phyloP scores from a whole-genome alignment of 768 basidiomycete genomes.

The Leccinum subtestaceum region DNA sequence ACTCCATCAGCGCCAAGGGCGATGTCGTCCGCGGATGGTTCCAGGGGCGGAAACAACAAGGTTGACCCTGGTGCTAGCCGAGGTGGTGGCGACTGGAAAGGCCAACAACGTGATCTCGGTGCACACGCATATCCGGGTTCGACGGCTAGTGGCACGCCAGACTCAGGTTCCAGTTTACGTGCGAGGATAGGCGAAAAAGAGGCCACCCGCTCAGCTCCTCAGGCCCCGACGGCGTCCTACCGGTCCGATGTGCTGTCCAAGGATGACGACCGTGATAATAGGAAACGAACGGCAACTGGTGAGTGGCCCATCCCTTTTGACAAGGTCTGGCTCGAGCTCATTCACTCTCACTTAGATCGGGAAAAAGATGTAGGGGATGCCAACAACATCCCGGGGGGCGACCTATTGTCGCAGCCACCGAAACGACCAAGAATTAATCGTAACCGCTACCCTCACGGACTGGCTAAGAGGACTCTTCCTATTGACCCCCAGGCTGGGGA shows the following conservation, averaged over 20 bases:
- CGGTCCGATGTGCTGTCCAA: conserved; percentile 43
- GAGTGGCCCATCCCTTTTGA: conserved; percentile 18
- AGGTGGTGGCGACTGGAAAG: conserved; percentile 51
- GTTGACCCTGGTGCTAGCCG: conserved; percentile 36
- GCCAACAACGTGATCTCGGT: conserved; percentile 35
- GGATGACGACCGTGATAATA: conserved; percentile 64
- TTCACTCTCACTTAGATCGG: conserved; percentile 45
- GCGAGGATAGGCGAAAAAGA: conserved; percentile 67
- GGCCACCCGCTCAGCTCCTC: conserved; percentile 37
- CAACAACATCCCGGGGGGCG: conserved; percentile 35
- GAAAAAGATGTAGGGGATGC: conserved; percentile 52
- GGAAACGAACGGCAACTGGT: conserved; percentile 74
- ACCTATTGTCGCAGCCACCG: conserved; percentile 41
- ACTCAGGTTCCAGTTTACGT: conserved; percentile 40
- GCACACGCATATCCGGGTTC: conserved; percentile 24
- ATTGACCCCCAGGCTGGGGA: conserved; percentile 62
- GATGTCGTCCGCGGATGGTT: conserved; percentile 52
- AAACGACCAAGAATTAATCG: conserved; percentile 64
- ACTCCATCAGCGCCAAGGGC: conserved; percentile 72
- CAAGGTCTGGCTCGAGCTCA: conserved; percentile 3
- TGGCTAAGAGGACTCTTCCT: conserved; percentile 59
- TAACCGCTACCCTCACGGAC: conserved; percentile 47
- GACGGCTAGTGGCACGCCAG: conserved; percentile 18
- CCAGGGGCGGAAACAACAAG: conserved; percentile 43
- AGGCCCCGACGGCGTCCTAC: conserved; percentile 41